Base-by-base conservation (phyloP, 1,284 basidiomycete genomes). In the Lentinula novae-zelandiae region DNA sequence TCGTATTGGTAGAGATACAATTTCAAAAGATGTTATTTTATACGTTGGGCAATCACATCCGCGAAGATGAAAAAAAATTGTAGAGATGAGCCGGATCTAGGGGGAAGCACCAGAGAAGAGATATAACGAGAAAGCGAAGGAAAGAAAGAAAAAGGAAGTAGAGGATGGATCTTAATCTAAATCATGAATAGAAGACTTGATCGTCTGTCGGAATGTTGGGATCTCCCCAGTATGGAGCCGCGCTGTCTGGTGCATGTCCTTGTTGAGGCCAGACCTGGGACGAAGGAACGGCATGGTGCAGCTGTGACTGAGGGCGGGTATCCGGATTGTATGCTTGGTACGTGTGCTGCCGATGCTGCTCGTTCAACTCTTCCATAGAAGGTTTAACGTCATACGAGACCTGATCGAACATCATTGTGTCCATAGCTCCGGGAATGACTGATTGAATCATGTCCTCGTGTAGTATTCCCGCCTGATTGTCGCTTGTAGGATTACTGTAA, bases 381-480 rank as follows among this genome's bases (percentile, higher is more conserved):
- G 59, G 59, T 38, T 60, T 60, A 9, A 60, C 46, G 34, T 61
- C 60, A 46, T 61, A 61, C 31, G 48, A 20, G 17, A 56, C 46
- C 17, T 20, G 53, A n/a, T 55, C 60, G 20, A 56, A 56, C 9
- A 56, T 46, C 54, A 56, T 48, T 6, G 46, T 20, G 9, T 54
- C 59, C 20, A 54, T 42, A 10, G 52, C 51, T 36, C 50, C 50
- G 34, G 20, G 27, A 9, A 44, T 46, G 10, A 53, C 58, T 8
- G 50, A 58, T 22, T 42, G 57, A 22, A 44, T 34, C 40, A 57
- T 39, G 12, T 56, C 54, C 27, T 42, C 54, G 15, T 56, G 54
- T 7, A 56, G 46, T n/a, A 27, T 33, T 12, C 48, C 57, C 20
- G 57, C 5, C 20, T 46, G 34, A 20, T 33, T 15, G n/a, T 48